phyloP scores from a whole-genome alignment of 768 basidiomycete species.

The Stropharia rugosoannulata region DNA sequence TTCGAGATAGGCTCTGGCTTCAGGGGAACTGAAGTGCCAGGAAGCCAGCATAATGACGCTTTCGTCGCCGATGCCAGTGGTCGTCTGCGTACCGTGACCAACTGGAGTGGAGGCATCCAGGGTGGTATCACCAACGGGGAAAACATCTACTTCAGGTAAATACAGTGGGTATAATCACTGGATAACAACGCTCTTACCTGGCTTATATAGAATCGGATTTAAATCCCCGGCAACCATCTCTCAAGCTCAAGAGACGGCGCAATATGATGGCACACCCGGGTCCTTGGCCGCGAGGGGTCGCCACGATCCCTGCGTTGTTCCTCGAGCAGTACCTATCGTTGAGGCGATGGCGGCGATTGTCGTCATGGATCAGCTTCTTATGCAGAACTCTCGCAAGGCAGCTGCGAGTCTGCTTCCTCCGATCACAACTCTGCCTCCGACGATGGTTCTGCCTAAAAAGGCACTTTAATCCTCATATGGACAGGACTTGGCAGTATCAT shows the following conservation, averaged over 20 bases:
- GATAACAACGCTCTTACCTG: neutral
- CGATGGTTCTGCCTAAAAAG: conserved; percentile 75
- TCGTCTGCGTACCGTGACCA: conserved; percentile 78
- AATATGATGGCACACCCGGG: conserved; percentile 91
- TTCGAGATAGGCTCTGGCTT: conserved; percentile 99
- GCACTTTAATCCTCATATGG: conserved; percentile 14
- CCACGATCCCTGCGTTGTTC: conserved; percentile 97
- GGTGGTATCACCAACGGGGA: conserved; percentile 98
- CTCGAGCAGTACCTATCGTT: conserved; percentile 95
- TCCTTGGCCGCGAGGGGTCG: conserved; percentile 88
- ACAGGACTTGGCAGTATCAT: neutral
- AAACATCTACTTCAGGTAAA: conserved; percentile 92
- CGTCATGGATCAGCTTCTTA: conserved; percentile 89
- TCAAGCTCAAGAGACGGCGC: conserved; percentile 84
- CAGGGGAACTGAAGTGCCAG: conserved; percentile 90
- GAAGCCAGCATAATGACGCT: conserved; percentile 90
- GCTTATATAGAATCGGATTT: conserved; percentile 75
- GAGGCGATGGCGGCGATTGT: conserved; percentile 97
- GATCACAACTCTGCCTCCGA: conserved; percentile 85
- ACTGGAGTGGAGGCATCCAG: conserved; percentile 97
- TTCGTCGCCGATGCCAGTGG: conserved; percentile 71
- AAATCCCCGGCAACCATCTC: conserved; percentile 99
- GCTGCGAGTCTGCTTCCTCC: conserved; percentile 80
- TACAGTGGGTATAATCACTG: conserved; percentile 17
- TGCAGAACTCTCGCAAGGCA: conserved; percentile 81